phyloP scores from a whole-genome alignment of 441 rosid species.

The Rhodomyrtus psidioides region DNA sequence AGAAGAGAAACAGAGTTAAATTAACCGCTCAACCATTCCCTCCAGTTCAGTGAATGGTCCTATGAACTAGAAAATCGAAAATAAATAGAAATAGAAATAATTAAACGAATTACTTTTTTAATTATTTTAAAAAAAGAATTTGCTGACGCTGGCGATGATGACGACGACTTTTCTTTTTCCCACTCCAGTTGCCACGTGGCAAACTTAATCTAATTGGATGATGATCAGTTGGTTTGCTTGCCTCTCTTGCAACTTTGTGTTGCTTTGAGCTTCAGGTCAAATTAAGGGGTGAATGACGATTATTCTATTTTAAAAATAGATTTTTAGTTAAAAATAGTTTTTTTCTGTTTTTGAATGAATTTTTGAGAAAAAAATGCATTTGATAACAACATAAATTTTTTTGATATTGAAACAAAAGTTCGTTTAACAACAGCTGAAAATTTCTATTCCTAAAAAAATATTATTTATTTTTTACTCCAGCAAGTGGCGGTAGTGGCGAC shows the following conservation, averaged over 20 bases:
- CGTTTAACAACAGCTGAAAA: too few species aligned
- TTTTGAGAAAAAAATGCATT: too few species aligned
- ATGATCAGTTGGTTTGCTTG: background rate
- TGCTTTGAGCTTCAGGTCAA: background rate
- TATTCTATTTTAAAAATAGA: too few species aligned
- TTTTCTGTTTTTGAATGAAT: too few species aligned
- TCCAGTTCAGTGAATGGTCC: background rate
- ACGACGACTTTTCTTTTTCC: background rate
- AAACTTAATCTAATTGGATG: background rate
- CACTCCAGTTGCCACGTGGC: background rate
- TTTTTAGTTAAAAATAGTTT: too few species aligned
- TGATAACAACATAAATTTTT: too few species aligned
- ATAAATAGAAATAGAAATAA: background rate
- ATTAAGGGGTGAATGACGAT: too few species aligned
- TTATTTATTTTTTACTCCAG: too few species aligned
- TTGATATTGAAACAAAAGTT: too few species aligned
- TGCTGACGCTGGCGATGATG: background rate
- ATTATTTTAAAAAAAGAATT: background rate
- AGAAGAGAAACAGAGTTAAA: conserved; percentile 17
- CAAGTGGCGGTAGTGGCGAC: too few species aligned
- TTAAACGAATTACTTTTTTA: background rate
- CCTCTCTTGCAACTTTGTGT: background rate
- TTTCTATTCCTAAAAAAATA: too few species aligned
- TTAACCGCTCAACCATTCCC: conserved; percentile 51
- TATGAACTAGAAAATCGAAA: background rate